These are phyloP conservation scores for Talaromyces sp. DNA, from an alignment of 2,329 filamentous ascomycete species.

Conservation along the genomic window DNA sequence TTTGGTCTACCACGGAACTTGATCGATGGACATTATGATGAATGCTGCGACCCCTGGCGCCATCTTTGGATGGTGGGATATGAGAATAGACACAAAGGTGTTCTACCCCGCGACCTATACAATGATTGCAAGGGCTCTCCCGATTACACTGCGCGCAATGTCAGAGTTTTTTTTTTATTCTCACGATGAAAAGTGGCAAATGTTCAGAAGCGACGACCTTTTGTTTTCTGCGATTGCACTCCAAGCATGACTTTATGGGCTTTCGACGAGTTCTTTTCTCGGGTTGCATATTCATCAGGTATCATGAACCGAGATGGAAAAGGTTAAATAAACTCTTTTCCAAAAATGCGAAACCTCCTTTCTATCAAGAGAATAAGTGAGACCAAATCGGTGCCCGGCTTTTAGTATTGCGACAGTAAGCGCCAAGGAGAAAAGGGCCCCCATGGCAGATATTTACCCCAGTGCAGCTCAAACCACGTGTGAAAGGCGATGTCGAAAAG, in stretches of 20 bases:
- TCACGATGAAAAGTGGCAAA: background rate
- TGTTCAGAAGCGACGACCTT: slow-evolving; percentile 6
- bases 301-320: background rate
- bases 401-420: slow-evolving; percentile 3
- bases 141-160: slow-evolving; percentile 16
- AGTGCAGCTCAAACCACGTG: slow-evolving; percentile 9
- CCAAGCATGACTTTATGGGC: slow-evolving; percentile 21
- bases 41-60: background rate
- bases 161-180: background rate
- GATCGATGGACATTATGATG: background rate
- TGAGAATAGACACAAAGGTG: slow-evolving; percentile 19
- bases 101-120: slow-evolving; percentile 16
- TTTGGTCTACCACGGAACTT: slow-evolving; percentile 5
- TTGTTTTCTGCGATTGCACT: slow-evolving; percentile 23
- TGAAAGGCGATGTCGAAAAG: slow-evolving; percentile 5
- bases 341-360: background rate
- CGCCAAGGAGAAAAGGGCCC: slow-evolving; percentile 15
- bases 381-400: background rate
- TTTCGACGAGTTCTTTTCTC: slow-evolving; percentile 18
- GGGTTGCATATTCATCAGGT: slow-evolving; percentile 12
- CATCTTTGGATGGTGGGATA: background rate
- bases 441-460: slow-evolving; percentile 10
- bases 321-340: background rate
- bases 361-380: background rate
- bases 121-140: slow-evolving; percentile 21